A percentile compares a stretch with the other conserved stretches of the same genome.
phyloP scores from a whole-genome alignment of 2,329 filamentous ascomycete species.

The Nigrospora sphaerica region DNA sequence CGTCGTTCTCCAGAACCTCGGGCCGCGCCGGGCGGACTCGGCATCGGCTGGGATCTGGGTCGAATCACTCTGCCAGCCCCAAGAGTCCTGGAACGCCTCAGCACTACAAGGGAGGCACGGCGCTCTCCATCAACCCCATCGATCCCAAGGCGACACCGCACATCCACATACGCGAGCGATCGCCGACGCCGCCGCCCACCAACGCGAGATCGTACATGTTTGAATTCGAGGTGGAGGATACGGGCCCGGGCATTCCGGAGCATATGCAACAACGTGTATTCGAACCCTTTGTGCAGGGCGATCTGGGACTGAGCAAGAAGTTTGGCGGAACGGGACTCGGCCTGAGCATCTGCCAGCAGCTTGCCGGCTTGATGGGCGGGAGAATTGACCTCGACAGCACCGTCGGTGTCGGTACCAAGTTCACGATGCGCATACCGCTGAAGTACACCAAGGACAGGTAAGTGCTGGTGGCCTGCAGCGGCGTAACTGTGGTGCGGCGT shows the following conservation, averaged over 20 bases:
- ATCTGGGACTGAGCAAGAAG: constrained; percentile 80
- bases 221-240: constrained; percentile 85
- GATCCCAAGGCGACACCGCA: constrained; percentile 46
- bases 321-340: constrained; percentile 85
- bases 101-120: constrained; percentile 36
- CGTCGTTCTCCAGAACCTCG: constrained; percentile 43
- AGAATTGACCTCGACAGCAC: constrained; percentile 65
- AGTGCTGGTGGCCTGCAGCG: constrained; percentile 14
- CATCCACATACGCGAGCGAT: constrained; percentile 43
- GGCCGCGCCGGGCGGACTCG: constrained; percentile 32
- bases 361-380: constrained; percentile 78
- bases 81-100: constrained; percentile 24
- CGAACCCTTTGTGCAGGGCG: constrained; percentile 92
- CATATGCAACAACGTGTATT: constrained; percentile 78
- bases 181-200: constrained; percentile 52
- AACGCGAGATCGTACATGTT: constrained; percentile 64
- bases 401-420: constrained; percentile 68
- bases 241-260: constrained; percentile 76
- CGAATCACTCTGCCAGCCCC: constrained; percentile 43
- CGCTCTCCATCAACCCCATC: constrained; percentile 55
- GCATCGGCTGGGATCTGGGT: constrained; percentile 39
- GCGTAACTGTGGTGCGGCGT: neutral
- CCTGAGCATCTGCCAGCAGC: constrained; percentile 81
- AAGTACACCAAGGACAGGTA: constrained; percentile 65
- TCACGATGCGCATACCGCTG: constrained; percentile 76